These are phyloP conservation scores for Phoenix roebelenii DNA, from an alignment of 176 grass and related monocot species.

Conservation along the genomic window DNA sequence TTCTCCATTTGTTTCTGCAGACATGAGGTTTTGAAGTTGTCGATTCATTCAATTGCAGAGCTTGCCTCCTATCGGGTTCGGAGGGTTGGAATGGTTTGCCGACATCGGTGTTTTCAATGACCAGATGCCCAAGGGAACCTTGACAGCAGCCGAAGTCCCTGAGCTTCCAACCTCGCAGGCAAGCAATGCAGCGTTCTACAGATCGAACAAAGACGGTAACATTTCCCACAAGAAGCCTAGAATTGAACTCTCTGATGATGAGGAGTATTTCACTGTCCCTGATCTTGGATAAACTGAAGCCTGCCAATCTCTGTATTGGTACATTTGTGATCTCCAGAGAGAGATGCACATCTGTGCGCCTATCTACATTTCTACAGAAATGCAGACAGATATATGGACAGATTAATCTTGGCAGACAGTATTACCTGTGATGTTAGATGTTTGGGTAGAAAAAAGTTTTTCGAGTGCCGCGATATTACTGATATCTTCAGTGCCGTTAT, in stretches of 20 bases:
- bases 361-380: no score
- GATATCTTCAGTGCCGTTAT: no score
- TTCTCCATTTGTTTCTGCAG: no score
- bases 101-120: constrained; percentile 66
- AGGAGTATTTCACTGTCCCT: constrained; percentile 77
- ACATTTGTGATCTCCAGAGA: no score
- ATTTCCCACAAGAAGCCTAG: constrained; percentile 52
- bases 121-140: constrained; percentile 33
- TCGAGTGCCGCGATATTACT: no score
- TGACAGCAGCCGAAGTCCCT: constrained; percentile 48
- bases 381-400: no score
- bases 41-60: constrained; percentile 35
- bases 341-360: no score
- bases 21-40: background rate
- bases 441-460: no score
- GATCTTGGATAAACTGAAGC: constrained; percentile 63
- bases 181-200: constrained; percentile 35
- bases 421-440: no score
- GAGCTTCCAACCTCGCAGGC: constrained; percentile 43
- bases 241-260: constrained; percentile 57
- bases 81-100: constrained; percentile 72
- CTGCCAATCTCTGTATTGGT: background rate
- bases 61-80: constrained; percentile 53
- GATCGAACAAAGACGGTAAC: constrained; percentile 20
- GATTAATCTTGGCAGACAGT: no score